Conservation (phyloP, 1,139 yeast genomes). For the Blastobotrys arbuscula region DNA sequence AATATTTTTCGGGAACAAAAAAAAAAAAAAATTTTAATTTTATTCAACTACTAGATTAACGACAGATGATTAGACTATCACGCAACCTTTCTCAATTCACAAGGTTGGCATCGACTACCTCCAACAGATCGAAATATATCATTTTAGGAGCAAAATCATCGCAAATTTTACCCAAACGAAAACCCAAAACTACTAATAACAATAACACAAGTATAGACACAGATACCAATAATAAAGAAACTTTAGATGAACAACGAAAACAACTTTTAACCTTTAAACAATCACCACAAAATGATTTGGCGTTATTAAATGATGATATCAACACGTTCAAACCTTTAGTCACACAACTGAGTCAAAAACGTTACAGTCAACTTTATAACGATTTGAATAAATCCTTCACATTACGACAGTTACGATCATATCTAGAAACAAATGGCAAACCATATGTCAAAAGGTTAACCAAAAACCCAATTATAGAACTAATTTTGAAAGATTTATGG, state of each 20-base stretch:
- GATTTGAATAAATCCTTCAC: constrained; percentile 33
- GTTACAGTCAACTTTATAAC: constrained; percentile 30
- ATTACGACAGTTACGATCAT: constrained; percentile 32
- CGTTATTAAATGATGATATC: constrained; percentile 29
- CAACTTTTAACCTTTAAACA: constrained; percentile 33
- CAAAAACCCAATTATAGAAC: constrained; percentile 10
- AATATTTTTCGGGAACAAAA: no score
- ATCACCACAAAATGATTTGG: not conserved
- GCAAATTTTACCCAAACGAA: constrained; percentile 22
- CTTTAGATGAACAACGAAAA: constrained; percentile 25
- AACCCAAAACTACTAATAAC: not conserved
- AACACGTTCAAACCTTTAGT: constrained; percentile 32
- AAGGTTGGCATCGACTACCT: not conserved
- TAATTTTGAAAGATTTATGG: constrained; percentile 42
- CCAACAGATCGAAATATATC: constrained; percentile 19
- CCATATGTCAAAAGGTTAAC: not conserved
- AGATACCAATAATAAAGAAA: constrained; percentile 4
- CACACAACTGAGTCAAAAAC: constrained; percentile 27
- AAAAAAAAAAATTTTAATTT: not conserved
- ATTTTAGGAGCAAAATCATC: constrained; percentile 28
- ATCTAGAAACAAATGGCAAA: constrained; percentile 5
- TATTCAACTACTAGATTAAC: not conserved
- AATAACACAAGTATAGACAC: constrained; percentile 1
- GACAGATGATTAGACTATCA: no score
- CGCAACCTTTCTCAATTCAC: no score